Percentiles rank a stretch among this genome's conserved stretches.
These are phyloP conservation scores for Thinopyrum elongatum DNA, from an alignment of 176 grass and related monocot genomes.

Conservation along the genomic window DNA sequence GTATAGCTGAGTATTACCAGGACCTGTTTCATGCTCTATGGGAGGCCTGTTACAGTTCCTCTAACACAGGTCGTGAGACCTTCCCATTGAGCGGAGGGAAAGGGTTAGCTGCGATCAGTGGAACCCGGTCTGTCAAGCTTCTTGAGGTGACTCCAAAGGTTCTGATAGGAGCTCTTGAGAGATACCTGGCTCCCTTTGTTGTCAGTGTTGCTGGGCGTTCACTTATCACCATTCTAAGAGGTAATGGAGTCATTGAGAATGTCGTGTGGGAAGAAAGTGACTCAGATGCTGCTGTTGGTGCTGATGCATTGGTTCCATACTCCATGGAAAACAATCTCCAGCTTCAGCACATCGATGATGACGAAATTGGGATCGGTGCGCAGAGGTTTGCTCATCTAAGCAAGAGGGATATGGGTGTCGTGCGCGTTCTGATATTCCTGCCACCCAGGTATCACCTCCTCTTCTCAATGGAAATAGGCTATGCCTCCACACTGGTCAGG, in stretches of 20 bases:
- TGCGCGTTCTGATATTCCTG: constrained; percentile 81
- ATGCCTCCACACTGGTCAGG: constrained; percentile 70
- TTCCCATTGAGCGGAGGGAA: constrained; percentile 80
- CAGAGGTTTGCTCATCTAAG: constrained; percentile 31
- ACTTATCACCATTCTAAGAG: constrained; percentile 58
- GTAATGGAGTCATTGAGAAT: constrained; percentile 70
- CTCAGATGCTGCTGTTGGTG: constrained; percentile 32
- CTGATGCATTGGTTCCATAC: constrained; percentile 77
- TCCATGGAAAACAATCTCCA: constrained; percentile 45
- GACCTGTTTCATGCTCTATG: constrained; percentile 85
- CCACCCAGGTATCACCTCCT: constrained; percentile 94
- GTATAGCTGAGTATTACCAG: constrained; percentile 43
- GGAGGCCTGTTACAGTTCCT: constrained; percentile 79
- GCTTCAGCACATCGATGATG: constrained; percentile 46
- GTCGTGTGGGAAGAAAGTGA: constrained; percentile 71
- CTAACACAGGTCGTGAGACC: constrained; percentile 66
- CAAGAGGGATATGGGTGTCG: constrained; percentile 64
- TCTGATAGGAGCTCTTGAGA: constrained; percentile 75
- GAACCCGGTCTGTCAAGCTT: constrained; percentile 87
- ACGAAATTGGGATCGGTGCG: constrained; percentile 25
- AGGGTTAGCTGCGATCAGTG: constrained; percentile 64
- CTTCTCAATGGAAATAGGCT: constrained; percentile 90
- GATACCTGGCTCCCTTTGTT: constrained; percentile 69
- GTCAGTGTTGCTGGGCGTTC: constrained; percentile 59
- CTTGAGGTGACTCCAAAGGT: constrained; percentile 70